Evolutionary conservation across 352 stramenopile genomes (phyloP), one percentile per base, ranked within the genome.

Genomic region (Pythium angustatum): DNA sequence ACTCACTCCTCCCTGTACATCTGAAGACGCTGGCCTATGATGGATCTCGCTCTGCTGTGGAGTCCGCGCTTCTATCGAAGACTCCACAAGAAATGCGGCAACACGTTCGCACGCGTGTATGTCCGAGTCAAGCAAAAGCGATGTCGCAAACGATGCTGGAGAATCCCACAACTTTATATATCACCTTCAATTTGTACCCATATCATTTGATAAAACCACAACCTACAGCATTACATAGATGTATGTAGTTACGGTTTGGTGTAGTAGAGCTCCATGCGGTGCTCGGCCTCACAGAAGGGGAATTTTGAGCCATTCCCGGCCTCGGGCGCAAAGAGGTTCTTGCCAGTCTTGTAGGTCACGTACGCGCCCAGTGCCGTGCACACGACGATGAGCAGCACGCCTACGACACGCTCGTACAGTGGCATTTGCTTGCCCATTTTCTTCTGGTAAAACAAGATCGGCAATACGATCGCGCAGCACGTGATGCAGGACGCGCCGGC

Each of bases 401-500:
- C 68, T 22, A 27, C 34, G 17, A 45, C 45, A 38, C 70, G 71
- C 27, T 74, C 68, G 26, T 57, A 71, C 14, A 71, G 53, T 27
- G 62, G 62, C n/a, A 74, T 64, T 17, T 17, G 34, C 1, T 33
- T 55, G 53, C 64, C 67, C 11, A 64, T 17, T 47, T 65, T 68
- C 17, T 59, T 71, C 21, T 71, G 50, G 64, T 74, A 71, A 26
- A 58, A 58, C 3, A 58, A 21, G 27, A 58, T 58, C 10, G 51
- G 51, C 51, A 58, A 34, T 34, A 30, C 53, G 51, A 77, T 77
- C 58, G 64, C 73, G 66, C 70, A 73, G 21, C 67, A 21, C 28
- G 70, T 68, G 45, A 74, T 67, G 48, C 31, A 47, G 0, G 70
- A 77, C 22, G 70, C 70, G 41, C 70, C 70, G 27, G 71, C 47